Percentiles rank a stretch among this genome's conserved stretches.
Conservation (phyloP, 306 rosid species). For the Corylus americana region DNA sequence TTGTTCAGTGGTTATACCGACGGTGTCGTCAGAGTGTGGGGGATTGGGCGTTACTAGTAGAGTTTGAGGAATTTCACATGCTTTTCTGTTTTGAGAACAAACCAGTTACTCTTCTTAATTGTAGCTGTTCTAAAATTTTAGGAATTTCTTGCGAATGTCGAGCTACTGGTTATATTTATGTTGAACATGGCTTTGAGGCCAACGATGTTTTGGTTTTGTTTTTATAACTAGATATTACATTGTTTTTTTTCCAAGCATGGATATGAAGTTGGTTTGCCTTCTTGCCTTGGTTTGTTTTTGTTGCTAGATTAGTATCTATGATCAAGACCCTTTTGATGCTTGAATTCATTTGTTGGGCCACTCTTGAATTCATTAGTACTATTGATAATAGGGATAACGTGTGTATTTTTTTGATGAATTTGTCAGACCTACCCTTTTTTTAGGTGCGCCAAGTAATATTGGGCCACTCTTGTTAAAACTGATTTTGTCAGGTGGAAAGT, state of each 20-base stretch:
- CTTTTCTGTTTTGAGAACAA: constrained; percentile 39
- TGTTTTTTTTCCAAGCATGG: neutral
- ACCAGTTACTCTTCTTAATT: constrained; percentile 34
- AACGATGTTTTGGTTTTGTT: constrained; percentile 24
- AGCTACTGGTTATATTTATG: constrained; percentile 35
- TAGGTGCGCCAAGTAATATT: too few relatives aligned
- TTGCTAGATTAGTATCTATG: neutral
- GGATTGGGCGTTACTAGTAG: constrained; percentile 66
- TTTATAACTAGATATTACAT: constrained; percentile 25
- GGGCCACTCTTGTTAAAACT: too few relatives aligned
- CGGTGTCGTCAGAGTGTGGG: constrained; percentile 97
- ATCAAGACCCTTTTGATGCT: neutral
- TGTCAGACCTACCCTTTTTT: too few relatives aligned
- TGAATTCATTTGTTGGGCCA: neutral
- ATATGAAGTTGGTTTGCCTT: neutral
- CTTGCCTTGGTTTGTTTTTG: too few relatives aligned
- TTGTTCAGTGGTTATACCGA: constrained; percentile 95
- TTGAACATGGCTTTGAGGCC: constrained; percentile 57
- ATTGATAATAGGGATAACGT: too few relatives aligned
- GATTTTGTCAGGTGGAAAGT: too few relatives aligned
- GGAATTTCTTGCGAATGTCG: constrained; percentile 39
- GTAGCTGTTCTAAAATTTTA: constrained; percentile 34
- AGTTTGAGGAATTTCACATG: constrained; percentile 9
- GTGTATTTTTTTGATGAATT: too few relatives aligned
- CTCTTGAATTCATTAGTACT: too few relatives aligned